Percentiles rank a stretch among this genome's conserved stretches.
These are phyloP conservation scores for Trichoderma afroharzianum DNA, from an alignment of 2,329 filamentous ascomycete species.

Conservation along the genomic window DNA sequence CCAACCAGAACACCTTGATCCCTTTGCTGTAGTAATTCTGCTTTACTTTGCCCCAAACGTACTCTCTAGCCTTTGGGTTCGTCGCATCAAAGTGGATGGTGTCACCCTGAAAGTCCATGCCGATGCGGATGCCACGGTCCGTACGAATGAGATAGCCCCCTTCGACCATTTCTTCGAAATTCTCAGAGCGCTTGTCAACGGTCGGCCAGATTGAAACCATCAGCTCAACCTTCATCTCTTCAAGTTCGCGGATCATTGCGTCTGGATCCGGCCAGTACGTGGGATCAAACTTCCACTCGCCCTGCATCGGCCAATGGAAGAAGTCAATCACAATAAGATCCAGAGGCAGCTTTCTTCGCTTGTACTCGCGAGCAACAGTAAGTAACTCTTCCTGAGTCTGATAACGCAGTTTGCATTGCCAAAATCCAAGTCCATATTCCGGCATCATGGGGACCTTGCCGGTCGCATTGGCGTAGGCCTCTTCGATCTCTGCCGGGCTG, in stretches of 20 bases:
- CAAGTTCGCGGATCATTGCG: constrained; percentile 50
- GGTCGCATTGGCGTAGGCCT: neutral
- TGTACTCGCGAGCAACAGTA: neutral
- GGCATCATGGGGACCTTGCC: neutral
- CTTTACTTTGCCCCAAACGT: neutral
- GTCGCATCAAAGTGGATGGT: neutral
- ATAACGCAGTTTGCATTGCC: neutral
- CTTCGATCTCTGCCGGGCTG: neutral
- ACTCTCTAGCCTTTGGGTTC: neutral
- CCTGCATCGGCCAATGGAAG: constrained; percentile 65
- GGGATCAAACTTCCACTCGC: constrained; percentile 65
- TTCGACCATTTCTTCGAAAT: neutral
- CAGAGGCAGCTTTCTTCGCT: constrained; percentile 34
- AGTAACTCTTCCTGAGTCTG: neutral
- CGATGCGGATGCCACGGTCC: neutral
- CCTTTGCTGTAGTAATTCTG: neutral
- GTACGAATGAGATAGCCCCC: neutral
- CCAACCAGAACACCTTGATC: neutral
- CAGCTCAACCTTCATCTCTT: neutral
- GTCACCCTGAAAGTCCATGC: neutral
- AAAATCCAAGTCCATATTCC: neutral
- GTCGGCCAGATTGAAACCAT: neutral
- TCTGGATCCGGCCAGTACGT: constrained; percentile 64
- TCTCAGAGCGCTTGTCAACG: neutral
- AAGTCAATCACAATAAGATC: constrained; percentile 66